These are phyloP conservation scores for Amaranthus cruentus DNA, from an alignment of 148 eudicot species.

Conservation along the genomic window DNA sequence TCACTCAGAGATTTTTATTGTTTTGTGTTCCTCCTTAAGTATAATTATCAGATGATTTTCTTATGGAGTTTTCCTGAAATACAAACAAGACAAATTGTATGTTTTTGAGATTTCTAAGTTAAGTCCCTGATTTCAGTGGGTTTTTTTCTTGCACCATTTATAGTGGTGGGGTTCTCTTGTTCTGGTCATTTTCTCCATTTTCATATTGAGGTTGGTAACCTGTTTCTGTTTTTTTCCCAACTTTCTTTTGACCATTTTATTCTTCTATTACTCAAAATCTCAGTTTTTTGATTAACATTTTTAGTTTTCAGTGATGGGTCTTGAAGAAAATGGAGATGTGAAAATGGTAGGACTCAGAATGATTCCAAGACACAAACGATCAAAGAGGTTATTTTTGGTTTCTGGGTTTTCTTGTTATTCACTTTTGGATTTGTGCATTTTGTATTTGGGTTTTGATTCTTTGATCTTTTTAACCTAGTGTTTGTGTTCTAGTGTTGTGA, in stretches of 20 bases:
- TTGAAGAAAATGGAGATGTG: conserved; percentile 38
- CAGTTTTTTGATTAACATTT: conserved; percentile 5
- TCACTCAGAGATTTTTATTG: not conserved
- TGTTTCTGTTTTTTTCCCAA: conserved; percentile 14
- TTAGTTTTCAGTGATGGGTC: conserved; percentile 38
- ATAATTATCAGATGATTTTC: not conserved
- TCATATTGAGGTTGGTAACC: conserved; percentile 5
- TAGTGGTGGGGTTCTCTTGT: not conserved
- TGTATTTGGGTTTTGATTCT: no score
- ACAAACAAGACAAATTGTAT: conserved; percentile 32
- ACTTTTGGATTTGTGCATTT: no score
- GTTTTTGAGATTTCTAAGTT: conserved; percentile 18
- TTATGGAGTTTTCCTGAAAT: conserved; percentile 23
- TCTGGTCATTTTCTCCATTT: conserved; percentile 16
- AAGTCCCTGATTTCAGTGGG: conserved; percentile 9
- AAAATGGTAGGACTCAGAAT: conserved; percentile 33
- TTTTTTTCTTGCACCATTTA: conserved; percentile 19
- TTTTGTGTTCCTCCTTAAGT: not conserved
- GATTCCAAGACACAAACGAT: conserved; percentile 46
- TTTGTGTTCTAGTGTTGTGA: no score
- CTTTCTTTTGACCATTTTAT: conserved; percentile 1
- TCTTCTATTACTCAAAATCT: not conserved
- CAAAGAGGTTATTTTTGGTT: no score
- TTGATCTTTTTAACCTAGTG: no score
- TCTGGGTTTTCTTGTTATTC: no score